Percentiles rank a stretch among this genome's conserved stretches.
Conservation (phyloP, 1,284 basidiomycete genomes). For the Papiliotrema laurentii region DNA sequence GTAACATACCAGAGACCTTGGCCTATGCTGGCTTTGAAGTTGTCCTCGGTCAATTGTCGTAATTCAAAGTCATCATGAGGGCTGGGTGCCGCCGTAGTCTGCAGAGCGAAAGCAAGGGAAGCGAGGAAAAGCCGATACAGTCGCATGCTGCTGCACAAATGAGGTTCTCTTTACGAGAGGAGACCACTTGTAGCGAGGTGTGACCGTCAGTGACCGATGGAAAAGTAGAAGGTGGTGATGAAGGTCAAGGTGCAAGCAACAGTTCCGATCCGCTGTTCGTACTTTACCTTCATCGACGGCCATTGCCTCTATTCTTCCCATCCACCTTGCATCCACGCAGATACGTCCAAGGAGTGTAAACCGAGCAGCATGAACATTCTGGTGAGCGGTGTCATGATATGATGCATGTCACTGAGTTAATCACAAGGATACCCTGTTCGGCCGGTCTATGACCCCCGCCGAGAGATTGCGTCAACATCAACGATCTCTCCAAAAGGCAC, state of each 20-base stretch:
- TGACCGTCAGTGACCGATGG: no score
- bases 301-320: not conserved
- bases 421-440: constrained; percentile 83
- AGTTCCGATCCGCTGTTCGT: not conserved
- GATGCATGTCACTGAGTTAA: not conserved
- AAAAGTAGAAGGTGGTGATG: not conserved
- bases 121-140: constrained; percentile 9
- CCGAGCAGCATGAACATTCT: constrained; percentile 39
- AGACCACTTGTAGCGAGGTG: no score
- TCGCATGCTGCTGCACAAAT: constrained; percentile 4
- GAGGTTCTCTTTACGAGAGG: no score
- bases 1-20: constrained; percentile 62
- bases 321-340: not conserved
- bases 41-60: constrained; percentile 58
- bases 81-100: not conserved
- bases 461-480: constrained; percentile 96
- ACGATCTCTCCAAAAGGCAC: constrained; percentile 89
- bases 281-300: not conserved
- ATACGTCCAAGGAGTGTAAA: not conserved
- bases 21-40: constrained; percentile 58
- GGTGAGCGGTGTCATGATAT: constrained; percentile 14
- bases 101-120: constrained; percentile 5
- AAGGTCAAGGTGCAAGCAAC: no score
- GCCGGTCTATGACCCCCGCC: constrained; percentile 87
- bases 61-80: constrained; percentile 31